Percentiles rank a stretch among this genome's conserved stretches.
Conservation (phyloP, 345 rosid genomes). For the Mallotus nudiflorus region DNA sequence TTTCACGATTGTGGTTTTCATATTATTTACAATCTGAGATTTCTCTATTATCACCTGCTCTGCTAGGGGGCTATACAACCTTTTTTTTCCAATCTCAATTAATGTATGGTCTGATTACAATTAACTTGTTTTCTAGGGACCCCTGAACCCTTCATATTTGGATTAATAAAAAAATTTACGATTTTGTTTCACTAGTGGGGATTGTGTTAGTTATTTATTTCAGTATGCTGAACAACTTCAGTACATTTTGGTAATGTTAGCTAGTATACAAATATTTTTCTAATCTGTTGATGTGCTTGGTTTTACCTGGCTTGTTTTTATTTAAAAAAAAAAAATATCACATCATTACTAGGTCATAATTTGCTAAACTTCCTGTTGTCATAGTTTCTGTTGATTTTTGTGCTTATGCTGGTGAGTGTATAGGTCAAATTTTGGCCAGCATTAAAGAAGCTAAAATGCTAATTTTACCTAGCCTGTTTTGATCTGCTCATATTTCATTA, state of each 20-base stretch:
- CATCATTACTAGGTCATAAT: too few species aligned
- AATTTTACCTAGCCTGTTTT: background rate
- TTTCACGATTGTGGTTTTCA: background rate
- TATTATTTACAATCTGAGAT: background rate
- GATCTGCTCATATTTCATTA: background rate
- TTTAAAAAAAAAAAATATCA: background rate
- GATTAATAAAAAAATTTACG: background rate
- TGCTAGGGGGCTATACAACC: background rate
- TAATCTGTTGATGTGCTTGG: background rate
- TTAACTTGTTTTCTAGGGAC: too few species aligned
- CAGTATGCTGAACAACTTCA: background rate
- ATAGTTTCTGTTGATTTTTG: background rate
- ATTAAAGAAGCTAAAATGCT: background rate
- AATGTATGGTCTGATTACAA: too few species aligned
- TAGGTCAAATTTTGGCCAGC: background rate
- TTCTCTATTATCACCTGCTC: background rate
- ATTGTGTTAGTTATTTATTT: background rate
- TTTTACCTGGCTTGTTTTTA: background rate
- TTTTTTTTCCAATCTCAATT: background rate
- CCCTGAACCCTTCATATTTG: background rate
- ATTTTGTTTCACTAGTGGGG: conserved; percentile 7
- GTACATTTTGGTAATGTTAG: background rate
- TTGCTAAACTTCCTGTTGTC: background rate
- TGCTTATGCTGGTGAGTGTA: background rate
- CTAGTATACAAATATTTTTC: background rate